Base-by-base conservation (phyloP, 2,329 filamentous ascomycete genomes). In the Arthrobotrys entomopaga region DNA sequence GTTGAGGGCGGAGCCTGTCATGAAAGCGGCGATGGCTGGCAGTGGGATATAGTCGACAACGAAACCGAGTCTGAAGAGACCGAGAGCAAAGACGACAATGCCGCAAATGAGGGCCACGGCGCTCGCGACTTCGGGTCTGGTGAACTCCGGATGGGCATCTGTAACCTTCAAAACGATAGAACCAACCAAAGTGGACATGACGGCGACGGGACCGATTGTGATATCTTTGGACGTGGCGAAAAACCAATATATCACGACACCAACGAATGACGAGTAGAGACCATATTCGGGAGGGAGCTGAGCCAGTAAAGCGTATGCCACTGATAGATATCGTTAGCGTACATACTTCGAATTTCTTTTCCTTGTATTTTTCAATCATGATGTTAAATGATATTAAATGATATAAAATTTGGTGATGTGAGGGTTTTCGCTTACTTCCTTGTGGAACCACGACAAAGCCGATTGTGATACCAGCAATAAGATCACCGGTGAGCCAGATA, bases 201-300 rank as follows among this genome's bases (percentile, higher is more conserved):
- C 95, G 42, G 95, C 95, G 56, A 98, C 95, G 34, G 94, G 94
- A 15, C 94, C 94, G 66, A 98, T 98, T 8, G 94, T 97, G 80
- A 99, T 98, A 81, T 99, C 94, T 81, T 98, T 99, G 13, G 94
- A 97, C 0, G 95, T 99, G 38, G 93, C 95, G 80, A 98, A 98
- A 80, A 97, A 91, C 94, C 94, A 98, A 82, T 99, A 99, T 75
- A 97, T 86, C 76, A 97, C 81, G 15, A 96, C 93, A 58, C 94
- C 95, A 86, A 97, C 95, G 80, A 99, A 98, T 0, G 94, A 97
- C 0, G 94, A 95, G 82, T 96, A 96, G 0, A 98, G 86, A 60
- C 94, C 94, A 79, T 89, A 98, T 80, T 98, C 86, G 4, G 90
- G 87, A 0, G 87, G 85, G n/a, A 98, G 85, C 74, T 89, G 86